Evolutionary conservation across 1,284 basidiomycete species (phyloP).

Genomic region (Coniferiporia sulphurascens): DNA sequence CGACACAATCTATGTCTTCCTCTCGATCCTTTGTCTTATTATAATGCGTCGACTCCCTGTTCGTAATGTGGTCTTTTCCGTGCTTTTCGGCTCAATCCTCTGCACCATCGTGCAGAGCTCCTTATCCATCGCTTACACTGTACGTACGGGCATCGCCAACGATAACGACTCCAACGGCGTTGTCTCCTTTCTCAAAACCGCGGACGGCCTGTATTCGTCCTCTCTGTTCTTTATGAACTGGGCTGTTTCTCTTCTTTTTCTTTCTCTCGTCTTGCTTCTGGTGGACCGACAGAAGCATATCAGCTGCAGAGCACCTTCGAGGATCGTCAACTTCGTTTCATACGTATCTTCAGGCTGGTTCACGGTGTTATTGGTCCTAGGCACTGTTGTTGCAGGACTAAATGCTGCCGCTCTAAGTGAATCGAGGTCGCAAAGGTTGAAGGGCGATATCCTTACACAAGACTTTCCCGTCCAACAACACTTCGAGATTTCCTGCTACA

Average conservation of each 20-base stretch:
- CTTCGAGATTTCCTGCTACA: not conserved
- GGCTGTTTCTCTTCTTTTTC: not conserved
- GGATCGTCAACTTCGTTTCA: not conserved
- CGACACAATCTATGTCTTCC: not conserved
- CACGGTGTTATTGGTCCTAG: not conserved
- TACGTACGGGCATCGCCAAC: not conserved
- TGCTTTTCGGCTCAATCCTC: not conserved
- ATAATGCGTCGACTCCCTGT: not conserved
- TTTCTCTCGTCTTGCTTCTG: not conserved
- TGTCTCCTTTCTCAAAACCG: not conserved
- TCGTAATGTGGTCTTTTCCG: not conserved
- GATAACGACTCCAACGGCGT: not conserved
- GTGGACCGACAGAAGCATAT: not conserved
- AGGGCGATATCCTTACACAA: not conserved
- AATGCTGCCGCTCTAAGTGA: not conserved
- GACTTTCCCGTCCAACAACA: not conserved
- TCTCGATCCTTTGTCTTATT: not conserved
- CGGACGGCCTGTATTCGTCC: not conserved
- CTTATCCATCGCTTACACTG: not conserved
- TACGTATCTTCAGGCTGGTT: not conserved
- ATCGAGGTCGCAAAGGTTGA: not conserved
- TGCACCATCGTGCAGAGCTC: not conserved
- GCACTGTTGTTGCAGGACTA: not conserved
- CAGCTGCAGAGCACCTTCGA: not conserved
- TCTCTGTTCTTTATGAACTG: not conserved